Evolutionary conservation across 345 rosid genomes (phyloP).

Genomic region (Eucalyptus marginata): DNA sequence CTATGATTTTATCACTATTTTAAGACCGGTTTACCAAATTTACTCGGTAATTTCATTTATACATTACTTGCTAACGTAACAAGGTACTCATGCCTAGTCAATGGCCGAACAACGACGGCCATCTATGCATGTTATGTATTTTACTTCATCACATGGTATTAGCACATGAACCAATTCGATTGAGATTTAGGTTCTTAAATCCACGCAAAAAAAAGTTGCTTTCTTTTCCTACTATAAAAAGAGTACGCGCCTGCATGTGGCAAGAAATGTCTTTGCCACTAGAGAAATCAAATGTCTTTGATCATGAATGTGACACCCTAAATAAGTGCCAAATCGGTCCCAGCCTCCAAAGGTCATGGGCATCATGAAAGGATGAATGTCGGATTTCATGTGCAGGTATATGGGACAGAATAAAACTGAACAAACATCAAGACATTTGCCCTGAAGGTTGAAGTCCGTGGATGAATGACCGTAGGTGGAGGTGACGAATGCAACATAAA

Average conservation of each 20-base stretch:
- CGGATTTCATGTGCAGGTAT: neutral
- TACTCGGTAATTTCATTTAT: no score
- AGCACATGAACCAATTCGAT: no score
- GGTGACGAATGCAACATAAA: neutral
- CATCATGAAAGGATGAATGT: neutral
- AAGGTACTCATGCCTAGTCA: no score
- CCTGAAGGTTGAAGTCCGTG: neutral
- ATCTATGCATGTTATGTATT: no score
- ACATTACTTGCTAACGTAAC: no score
- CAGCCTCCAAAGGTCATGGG: neutral
- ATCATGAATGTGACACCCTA: neutral
- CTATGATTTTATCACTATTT: neutral
- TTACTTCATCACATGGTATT: no score
- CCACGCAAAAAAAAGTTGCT: no score
- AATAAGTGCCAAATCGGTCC: neutral
- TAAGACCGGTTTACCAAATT: neutral
- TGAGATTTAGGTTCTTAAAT: no score
- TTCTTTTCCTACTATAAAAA: no score
- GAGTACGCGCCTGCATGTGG: no score
- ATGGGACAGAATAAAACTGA: neutral
- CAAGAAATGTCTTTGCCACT: neutral
- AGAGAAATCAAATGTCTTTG: neutral
- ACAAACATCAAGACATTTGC: neutral
- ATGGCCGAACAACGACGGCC: no score
- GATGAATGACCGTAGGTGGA: neutral